Evolutionary conservation across 495 filamentous ascomycete species (phyloP).

Genomic region (Hypomontagnella submonticulosa): DNA sequence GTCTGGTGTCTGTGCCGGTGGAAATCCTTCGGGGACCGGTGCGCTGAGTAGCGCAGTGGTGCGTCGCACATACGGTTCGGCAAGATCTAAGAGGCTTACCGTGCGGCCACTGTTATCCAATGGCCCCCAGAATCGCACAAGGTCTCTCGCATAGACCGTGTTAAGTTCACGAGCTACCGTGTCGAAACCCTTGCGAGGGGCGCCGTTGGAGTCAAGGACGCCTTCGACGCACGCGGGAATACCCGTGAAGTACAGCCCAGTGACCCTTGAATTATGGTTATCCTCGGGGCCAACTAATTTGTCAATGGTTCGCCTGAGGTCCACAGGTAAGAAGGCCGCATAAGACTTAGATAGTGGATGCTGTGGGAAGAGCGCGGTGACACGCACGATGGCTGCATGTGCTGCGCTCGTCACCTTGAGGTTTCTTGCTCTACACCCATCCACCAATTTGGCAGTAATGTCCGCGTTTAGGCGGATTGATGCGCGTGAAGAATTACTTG

Average conservation of each 20-base stretch:
- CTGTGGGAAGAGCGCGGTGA: slow-evolving; percentile 25
- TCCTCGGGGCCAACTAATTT: slow-evolving; percentile 3
- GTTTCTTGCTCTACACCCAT: slow-evolving; percentile 17
- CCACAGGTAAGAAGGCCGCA: slow-evolving; percentile 34
- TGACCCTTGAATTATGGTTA: slow-evolving; percentile 8
- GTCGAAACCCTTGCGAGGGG: slow-evolving; percentile 19
- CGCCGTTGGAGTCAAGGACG: slow-evolving; percentile 8
- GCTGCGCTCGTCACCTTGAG: slow-evolving; percentile 31
- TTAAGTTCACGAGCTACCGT: slow-evolving; percentile 16
- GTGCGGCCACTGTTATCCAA: background rate
- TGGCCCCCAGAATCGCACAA: background rate
- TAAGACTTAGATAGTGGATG: slow-evolving; percentile 12
- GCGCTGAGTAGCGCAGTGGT: slow-evolving; percentile 25
- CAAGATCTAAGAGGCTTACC: slow-evolving; percentile 16
- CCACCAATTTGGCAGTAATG: slow-evolving; percentile 5
- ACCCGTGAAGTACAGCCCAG: slow-evolving; percentile 36
- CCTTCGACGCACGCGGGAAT: slow-evolving; percentile 36
- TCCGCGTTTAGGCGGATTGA: background rate
- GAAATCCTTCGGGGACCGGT: slow-evolving; percentile 14
- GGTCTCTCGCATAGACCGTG: slow-evolving; percentile 15
- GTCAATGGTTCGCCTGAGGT: slow-evolving; percentile 38
- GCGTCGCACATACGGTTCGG: slow-evolving; percentile 21
- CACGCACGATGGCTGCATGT: slow-evolving; percentile 40
- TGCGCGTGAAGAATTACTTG: background rate
- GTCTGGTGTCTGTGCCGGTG: slow-evolving; percentile 34